A percentile compares a stretch with the other conserved stretches of the same genome.
These are phyloP conservation scores for Xerocomus nothofagi DNA, from an alignment of 1,284 basidiomycete genomes.

Conservation along the genomic window DNA sequence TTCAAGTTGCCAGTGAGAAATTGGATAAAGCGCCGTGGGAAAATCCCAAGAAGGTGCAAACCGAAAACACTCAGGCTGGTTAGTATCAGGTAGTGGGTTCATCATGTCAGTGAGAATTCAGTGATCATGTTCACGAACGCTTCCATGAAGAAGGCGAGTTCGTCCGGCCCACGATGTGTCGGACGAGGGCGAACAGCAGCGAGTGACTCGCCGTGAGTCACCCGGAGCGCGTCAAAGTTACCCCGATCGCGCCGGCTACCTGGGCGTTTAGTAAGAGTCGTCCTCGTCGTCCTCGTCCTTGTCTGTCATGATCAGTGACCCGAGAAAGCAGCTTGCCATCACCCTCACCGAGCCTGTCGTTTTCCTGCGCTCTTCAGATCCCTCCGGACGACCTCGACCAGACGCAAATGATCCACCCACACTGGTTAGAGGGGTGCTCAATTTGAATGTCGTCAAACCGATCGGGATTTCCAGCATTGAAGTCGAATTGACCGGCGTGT, in stretches of 20 bases:
- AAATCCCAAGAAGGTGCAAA: background rate
- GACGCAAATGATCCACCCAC: slow-evolving; percentile 53
- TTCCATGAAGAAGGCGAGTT: too few relatives aligned
- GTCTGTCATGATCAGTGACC: slow-evolving; percentile 19
- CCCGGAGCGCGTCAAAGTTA: too few relatives aligned
- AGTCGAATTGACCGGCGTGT: slow-evolving; percentile 74
- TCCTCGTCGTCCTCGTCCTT: background rate
- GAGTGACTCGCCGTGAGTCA: too few relatives aligned
- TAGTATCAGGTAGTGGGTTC: too few relatives aligned
- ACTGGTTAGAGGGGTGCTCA: slow-evolving; percentile 83
- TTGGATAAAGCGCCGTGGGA: background rate
- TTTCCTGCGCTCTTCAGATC: slow-evolving; percentile 61
- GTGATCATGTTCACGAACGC: too few relatives aligned
- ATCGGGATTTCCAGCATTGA: slow-evolving; percentile 86
- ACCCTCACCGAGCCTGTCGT: slow-evolving; percentile 83
- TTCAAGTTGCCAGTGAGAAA: too few relatives aligned
- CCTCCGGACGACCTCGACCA: slow-evolving; percentile 29
- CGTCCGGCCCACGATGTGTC: too few relatives aligned
- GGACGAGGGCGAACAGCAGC: too few relatives aligned
- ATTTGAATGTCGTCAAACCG: slow-evolving; percentile 78
- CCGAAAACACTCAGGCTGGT: too few relatives aligned
- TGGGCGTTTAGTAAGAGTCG: too few relatives aligned
- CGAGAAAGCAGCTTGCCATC: slow-evolving; percentile 52
- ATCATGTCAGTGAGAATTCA: too few relatives aligned
- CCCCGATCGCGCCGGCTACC: too few relatives aligned